phyloP scores from a whole-genome alignment of 2,329 filamentous ascomycete species.

The Colletotrichum endophyticum region DNA sequence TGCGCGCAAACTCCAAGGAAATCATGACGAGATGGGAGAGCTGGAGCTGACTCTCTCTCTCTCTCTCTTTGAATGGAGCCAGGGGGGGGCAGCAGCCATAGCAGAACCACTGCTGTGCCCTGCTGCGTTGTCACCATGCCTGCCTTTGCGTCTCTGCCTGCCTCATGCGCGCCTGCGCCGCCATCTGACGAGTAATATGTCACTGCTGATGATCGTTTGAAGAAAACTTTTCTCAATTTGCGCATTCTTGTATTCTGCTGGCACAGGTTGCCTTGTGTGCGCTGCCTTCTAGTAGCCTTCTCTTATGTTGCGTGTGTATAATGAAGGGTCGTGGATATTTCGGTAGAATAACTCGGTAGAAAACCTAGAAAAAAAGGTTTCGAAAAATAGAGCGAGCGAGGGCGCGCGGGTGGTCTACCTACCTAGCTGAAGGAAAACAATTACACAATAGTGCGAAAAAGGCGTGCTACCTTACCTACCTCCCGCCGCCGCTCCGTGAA shows the following conservation, averaged over 20 bases:
- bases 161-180: background rate
- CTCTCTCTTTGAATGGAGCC: background rate
- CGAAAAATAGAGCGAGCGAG: background rate
- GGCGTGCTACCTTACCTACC: too few species aligned
- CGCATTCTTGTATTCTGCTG: background rate
- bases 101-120: background rate
- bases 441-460: background rate
- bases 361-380: background rate
- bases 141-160: background rate
- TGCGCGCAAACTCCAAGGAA: background rate
- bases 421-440: background rate
- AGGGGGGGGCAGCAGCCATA: background rate
- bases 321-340: background rate
- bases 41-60: background rate
- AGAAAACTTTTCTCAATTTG: background rate
- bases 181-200: background rate
- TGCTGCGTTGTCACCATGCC: background rate
- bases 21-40: background rate
- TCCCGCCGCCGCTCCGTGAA: background rate
- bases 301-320: background rate
- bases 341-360: background rate
- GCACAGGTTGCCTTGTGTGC: background rate
- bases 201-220: background rate
- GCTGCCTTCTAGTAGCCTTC: background rate
- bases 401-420: background rate